Conservation (phyloP, 768 basidiomycete genomes). For the Trametopsis cervina region DNA sequence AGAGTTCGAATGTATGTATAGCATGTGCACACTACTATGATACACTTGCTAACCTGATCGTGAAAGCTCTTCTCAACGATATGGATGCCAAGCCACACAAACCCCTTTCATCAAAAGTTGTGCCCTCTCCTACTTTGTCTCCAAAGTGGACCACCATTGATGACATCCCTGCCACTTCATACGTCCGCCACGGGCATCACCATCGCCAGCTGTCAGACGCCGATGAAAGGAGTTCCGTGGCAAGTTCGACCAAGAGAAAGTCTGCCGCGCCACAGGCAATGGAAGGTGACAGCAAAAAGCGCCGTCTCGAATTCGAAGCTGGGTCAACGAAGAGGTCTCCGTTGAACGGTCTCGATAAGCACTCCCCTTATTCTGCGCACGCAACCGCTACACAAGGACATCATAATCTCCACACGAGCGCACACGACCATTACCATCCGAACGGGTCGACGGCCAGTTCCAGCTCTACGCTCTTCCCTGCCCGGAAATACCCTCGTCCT, state of each 20-base stretch:
- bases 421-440: too few relatives aligned
- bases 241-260: not conserved
- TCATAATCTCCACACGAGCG: too few relatives aligned
- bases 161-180: not conserved
- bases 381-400: not conserved
- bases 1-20: not conserved
- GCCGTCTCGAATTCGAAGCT: not conserved
- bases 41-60: not conserved
- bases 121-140: not conserved
- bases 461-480: not conserved
- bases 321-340: not conserved
- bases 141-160: not conserved
- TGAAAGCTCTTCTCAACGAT: not conserved
- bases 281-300: not conserved
- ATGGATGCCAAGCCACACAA: not conserved
- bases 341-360: not conserved
- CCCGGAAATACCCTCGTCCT: not conserved
- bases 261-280: not conserved
- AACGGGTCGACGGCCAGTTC: too few relatives aligned
- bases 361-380: not conserved
- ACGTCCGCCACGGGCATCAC: not conserved
- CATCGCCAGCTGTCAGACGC: not conserved
- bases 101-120: not conserved
- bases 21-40: not conserved
- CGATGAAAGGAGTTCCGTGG: not conserved